Percentiles rank a stretch among this genome's conserved stretches.
These are phyloP conservation scores for Calonectria multiphialidica DNA, from an alignment of 2,329 filamentous ascomycete genomes.

Conservation along the genomic window DNA sequence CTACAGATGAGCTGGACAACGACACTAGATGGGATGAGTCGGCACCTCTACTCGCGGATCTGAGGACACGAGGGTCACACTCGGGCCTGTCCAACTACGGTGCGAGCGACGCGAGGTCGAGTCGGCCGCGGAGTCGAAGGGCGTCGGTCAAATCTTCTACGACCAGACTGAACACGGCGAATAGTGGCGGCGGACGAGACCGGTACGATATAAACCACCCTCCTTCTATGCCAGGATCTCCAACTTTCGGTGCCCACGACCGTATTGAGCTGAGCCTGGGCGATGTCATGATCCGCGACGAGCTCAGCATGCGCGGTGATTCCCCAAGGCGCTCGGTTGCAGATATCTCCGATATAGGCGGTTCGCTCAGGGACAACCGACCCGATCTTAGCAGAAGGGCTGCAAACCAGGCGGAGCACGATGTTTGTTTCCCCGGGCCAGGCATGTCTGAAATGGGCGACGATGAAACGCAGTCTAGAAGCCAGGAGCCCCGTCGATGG, in stretches of 20 bases:
- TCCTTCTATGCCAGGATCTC: slow-evolving; percentile 75
- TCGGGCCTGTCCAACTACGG: slow-evolving; percentile 54
- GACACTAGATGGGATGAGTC: slow-evolving; percentile 58
- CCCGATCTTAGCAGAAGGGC: slow-evolving; percentile 57
- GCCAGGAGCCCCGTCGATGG: slow-evolving; percentile 49
- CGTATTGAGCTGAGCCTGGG: slow-evolving; percentile 70
- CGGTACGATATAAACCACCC: slow-evolving; percentile 76
- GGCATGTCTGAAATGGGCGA: slow-evolving; percentile 82
- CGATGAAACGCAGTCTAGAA: slow-evolving; percentile 72
- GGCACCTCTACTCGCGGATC: slow-evolving; percentile 64
- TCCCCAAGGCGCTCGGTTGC: slow-evolving; percentile 45
- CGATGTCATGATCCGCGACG: slow-evolving; percentile 79
- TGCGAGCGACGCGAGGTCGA: slow-evolving; percentile 51
- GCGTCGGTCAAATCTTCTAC: slow-evolving; percentile 66
- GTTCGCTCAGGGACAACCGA: slow-evolving; percentile 42
- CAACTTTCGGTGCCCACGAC: slow-evolving; percentile 62
- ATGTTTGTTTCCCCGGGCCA: slow-evolving; percentile 90
- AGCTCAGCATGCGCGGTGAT: slow-evolving; percentile 60
- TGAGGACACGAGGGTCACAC: slow-evolving; percentile 39
- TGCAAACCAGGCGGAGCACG: slow-evolving; percentile 78
- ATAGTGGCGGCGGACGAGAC: slow-evolving; percentile 53
- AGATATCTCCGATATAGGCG: slow-evolving; percentile 46
- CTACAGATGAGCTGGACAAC: slow-evolving; percentile 57
- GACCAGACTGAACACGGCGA: slow-evolving; percentile 52
- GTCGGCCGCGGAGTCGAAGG: slow-evolving; percentile 55